Evolutionary conservation across 2,329 filamentous ascomycete genomes (phyloP), one percentile per base, ranked within the genome.

Genomic region (Nigrospora sphaerica): DNA sequence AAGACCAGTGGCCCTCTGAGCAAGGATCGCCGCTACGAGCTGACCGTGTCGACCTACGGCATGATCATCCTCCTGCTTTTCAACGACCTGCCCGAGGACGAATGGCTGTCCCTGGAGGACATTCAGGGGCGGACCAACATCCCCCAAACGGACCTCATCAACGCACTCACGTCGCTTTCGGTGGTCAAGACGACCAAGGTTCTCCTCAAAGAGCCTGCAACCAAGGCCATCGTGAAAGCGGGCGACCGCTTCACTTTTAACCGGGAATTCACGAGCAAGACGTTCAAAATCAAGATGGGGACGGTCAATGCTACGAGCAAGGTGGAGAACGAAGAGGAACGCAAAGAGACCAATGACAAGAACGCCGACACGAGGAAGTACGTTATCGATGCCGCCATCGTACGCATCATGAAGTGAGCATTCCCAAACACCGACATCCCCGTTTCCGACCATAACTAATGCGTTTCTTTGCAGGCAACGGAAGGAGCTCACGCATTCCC

Each of bases 21-120:
- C 47, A 80, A 77, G 47, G 83, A 86, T 52, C 77, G 86, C 32
- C 83, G 85, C 33, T 92, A 97, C 60, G 93, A 98, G 57, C 73
- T 98, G 46, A 95, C 90, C 50, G 90, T 95, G 17, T 86, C 90
- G 2, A 97, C 93, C 0, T 93, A 93, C 62, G 89, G 84, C 57
- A 95, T 97, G 88, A 71, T 96, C 17, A 83, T 97, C 19, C 68
- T 98, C 17, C 65, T 95, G 39, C 78, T 96, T 0, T 98, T 97
- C 75, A 97, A 97, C 58, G 82, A 92, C 34, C 59, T 95, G 0
- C 62, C 62, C 3, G 71, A 77, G 6, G 72, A 62, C 31, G 66
- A 73, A 52, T 71, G 66, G 40, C 62, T 84, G 14, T 69, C 72
- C 0, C 80, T 82, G 46, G 86, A 93, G 46, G 88, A 95, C 52